Conservation (phyloP, 2,329 filamentous ascomycete species). For the Lachnellula occidentalis region DNA sequence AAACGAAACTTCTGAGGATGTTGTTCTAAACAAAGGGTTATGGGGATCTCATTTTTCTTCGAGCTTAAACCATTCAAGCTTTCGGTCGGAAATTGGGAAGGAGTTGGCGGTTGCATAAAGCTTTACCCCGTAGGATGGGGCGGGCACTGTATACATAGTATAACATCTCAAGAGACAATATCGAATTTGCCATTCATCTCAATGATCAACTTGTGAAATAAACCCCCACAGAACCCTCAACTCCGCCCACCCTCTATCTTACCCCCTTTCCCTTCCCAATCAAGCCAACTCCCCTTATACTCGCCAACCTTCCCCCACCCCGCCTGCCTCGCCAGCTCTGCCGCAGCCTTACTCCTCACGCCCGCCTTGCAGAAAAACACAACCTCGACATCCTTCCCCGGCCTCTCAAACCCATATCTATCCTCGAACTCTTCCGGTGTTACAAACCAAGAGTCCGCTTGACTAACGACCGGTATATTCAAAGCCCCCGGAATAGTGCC, state of each 20-base stretch:
- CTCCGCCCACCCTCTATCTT: conserved; percentile 15
- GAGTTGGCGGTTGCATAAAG: background rate
- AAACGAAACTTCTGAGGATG: conserved; percentile 15
- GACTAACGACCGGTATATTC: conserved; percentile 74
- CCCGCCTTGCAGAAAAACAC: conserved; percentile 94
- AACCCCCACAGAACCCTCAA: background rate
- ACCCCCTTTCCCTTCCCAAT: conserved; percentile 75
- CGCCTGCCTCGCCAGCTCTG: conserved; percentile 66
- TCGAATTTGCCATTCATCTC: background rate
- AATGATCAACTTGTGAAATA: background rate
- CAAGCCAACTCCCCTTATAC: conserved; percentile 71
- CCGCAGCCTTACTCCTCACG: conserved; percentile 73
- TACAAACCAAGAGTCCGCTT: conserved; percentile 76
- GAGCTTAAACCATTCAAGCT: background rate
- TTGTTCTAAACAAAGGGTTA: conserved; percentile 4
- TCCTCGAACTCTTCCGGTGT: conserved; percentile 74
- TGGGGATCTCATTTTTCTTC: background rate
- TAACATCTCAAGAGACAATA: background rate
- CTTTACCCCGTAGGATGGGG: background rate
- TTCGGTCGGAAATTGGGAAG: background rate
- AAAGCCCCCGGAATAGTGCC: conserved; percentile 75
- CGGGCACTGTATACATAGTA: background rate
- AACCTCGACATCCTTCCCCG: conserved; percentile 49
- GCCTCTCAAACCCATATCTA: conserved; percentile 72
- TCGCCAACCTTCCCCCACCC: conserved; percentile 70